Evolutionary conservation across 2,329 filamentous ascomycete species (phyloP), one percentile per base, ranked within the genome.

Genomic region (Exophiala phaeomuriformis): DNA sequence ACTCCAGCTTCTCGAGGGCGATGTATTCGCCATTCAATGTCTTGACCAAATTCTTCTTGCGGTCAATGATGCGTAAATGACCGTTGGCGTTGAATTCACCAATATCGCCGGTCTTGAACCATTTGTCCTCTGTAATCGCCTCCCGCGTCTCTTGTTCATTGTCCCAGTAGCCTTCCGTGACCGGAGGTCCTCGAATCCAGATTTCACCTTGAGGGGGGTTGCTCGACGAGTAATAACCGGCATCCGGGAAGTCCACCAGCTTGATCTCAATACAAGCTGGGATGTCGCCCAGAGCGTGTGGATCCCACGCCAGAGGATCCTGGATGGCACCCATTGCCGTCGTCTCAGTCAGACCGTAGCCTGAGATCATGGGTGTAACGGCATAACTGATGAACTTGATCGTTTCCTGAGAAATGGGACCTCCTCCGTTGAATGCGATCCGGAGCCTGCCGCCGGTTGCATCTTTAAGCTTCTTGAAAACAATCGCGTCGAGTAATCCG

Each of bases 41-140:
- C 83, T 97, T 97, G 71, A 97, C 88, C 52, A 97, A 77, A 73
- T 97, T 97, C 84, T 97, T 97, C 82, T 95, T 90, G 63, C 91
- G 88, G 71, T 97, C 91, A 66, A 97, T 90, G 68, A 97, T 85
- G 63, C 78, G 81, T 61, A 97, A 72, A 68, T 95, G 87, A 41
- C 91, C 91, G 57, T 85, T 78, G 42, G 75, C 68, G 69, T 91
- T 84, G 65, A 91, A 93, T 68, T 96, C 88, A 64, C 91, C 91
- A 68, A 97, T 93, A 66, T 97, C 91, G 57, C 91, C 91, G 10
- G 90, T 95, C 79, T 86, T 91, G 80, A 97, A 97, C 93, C 93
- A 97, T 47, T 89, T 89, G 64, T 95, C 93, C 2, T 82, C 70
- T 1, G 87, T 90, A 59, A 91, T 79, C 3, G 86, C 78, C 67